Evolutionary conservation across 345 rosid species (phyloP).

Genomic region (Mallotus nudiflorus): DNA sequence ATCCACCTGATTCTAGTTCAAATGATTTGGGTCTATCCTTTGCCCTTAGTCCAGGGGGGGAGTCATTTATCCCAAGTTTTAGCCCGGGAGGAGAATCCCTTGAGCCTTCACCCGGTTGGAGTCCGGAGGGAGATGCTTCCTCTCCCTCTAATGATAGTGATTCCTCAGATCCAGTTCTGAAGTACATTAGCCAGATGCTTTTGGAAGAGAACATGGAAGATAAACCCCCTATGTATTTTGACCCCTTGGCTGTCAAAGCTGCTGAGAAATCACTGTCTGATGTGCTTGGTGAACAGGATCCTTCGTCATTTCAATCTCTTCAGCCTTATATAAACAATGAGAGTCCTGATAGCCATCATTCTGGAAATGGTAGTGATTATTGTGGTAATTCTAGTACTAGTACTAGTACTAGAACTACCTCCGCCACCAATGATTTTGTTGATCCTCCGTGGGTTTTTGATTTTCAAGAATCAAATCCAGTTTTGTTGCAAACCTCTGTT

Average conservation of each 20-base stretch:
- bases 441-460: constrained; percentile 13
- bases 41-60: constrained; percentile 12
- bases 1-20: constrained; percentile 6
- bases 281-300: constrained; percentile 21
- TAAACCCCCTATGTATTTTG: constrained; percentile 26
- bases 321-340: constrained; percentile 6
- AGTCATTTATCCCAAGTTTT: constrained; percentile 2
- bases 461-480: constrained; percentile 6
- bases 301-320: constrained; percentile 8
- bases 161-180: constrained; percentile 28
- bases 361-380: constrained; percentile 21
- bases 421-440: background rate
- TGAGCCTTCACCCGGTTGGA: constrained; percentile 17
- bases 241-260: constrained; percentile 24
- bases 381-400: constrained; percentile 9
- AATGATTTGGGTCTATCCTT: constrained; percentile 9
- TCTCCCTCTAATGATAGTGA: constrained; percentile 28
- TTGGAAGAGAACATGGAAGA: constrained; percentile 35
- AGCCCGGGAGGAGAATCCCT: constrained; percentile 3
- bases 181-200: constrained; percentile 34
- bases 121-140: constrained; percentile 36
- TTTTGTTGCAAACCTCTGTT: constrained; percentile 11
- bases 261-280: constrained; percentile 31
- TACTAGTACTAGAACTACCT: background rate
- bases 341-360: constrained; percentile 24